Evolutionary conservation across 805 yeast species (phyloP), one percentile per base, ranked within the genome.

Genomic region (Monosporozyma unispora): DNA sequence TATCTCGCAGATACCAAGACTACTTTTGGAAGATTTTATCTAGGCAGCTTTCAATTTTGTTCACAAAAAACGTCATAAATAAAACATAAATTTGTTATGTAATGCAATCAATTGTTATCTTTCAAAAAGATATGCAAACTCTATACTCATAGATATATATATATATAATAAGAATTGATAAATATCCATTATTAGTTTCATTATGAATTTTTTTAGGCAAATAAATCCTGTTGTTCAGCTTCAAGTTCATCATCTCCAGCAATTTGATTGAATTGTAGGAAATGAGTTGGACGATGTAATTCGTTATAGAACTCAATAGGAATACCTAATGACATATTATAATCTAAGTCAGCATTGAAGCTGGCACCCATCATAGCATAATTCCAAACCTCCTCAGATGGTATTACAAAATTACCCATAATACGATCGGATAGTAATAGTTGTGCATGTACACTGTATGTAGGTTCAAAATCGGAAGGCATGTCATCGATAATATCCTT

Each of bases 261-360:
- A 44, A 86, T 63, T 51, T 80, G 85, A 49, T 75, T 79, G 62
- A 91, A 88, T 5, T 81, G 76, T 45, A 80, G 71, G 69, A 93
- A 93, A 66, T 93, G 99, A 28, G 81, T 74, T 2, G 96, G 93
- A 45, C 99, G 81, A 61, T 93, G 99, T 33, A 79, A 62, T 57
- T 86, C 95, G 61, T 87, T 84, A 67, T 88, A 93, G 61, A 83
- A 93, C 6, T 85, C 79, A 35, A 84, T 57, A 2, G 99, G 99
- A 16, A 80, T 70, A 59, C 87, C 96, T 43, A 85, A 60, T 61
- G 85, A 87, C 64, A 89, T 62, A 12, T 72, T 80, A 58, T 76
- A 87, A 6, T 70, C 72, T 44, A 78, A 64, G n/a, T 76, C 75
- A 4, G 80, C 70, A 57, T 77, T 81, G 84, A 93, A 93, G 8